These are phyloP conservation scores for Colletotrichum sp. DNA, from an alignment of 2,329 filamentous ascomycete genomes.

Conservation along the genomic window DNA sequence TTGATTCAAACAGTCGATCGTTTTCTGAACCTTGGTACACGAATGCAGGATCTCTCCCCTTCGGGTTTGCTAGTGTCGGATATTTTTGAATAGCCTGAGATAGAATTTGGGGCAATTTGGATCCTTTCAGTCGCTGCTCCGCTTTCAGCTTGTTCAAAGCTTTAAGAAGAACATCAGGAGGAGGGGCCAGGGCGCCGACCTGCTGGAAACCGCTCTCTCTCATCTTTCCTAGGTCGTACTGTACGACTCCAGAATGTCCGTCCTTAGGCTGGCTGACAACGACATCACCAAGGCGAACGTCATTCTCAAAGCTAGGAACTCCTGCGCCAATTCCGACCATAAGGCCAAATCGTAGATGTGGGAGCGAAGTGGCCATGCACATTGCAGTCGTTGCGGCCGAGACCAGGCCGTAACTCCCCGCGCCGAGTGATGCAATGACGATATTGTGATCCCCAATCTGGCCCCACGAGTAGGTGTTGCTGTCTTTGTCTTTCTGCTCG, in stretches of 20 bases:
- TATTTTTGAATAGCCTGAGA: neutral
- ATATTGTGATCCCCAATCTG: conserved; percentile 21
- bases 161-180: conserved; percentile 17
- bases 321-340: conserved; percentile 31
- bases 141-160: neutral
- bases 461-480: conserved; percentile 16
- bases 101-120: conserved; percentile 2
- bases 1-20: conserved; percentile 19
- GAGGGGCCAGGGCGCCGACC: neutral
- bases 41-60: neutral
- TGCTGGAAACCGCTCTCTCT: neutral
- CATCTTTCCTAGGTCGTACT: conserved; percentile 16
- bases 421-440: conserved; percentile 23
- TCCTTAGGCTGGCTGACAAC: neutral
- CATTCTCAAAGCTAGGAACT: conserved; percentile 13
- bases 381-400: conserved; percentile 22
- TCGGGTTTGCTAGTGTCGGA: no score
- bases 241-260: conserved; percentile 3
- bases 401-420: conserved; percentile 1
- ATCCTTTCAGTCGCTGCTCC: neutral
- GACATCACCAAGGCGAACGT: conserved; percentile 24
- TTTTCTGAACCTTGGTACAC: conserved; percentile 11
- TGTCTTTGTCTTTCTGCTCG: neutral
- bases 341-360: neutral
- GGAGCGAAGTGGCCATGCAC: conserved; percentile 30